phyloP scores from a whole-genome alignment of 2,329 filamentous ascomycete genomes.

The Trichoderma citrinoviride region DNA sequence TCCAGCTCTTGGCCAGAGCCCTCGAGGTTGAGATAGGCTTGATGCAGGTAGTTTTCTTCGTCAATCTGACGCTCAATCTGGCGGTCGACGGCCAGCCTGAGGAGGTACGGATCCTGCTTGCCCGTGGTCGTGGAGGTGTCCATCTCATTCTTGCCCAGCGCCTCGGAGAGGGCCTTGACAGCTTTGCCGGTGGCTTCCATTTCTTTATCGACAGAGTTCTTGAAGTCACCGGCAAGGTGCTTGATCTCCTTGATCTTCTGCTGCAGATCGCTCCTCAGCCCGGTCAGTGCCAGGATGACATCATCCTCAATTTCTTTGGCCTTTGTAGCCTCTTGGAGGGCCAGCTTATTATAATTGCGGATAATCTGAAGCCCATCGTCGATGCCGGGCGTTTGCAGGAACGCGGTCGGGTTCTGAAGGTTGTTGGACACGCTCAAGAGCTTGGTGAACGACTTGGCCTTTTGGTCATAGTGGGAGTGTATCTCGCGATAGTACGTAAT shows the following conservation, averaged over 20 bases:
- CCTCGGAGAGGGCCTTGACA: slow-evolving; percentile 77
- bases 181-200: slow-evolving; percentile 80
- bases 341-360: slow-evolving; percentile 76
- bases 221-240: slow-evolving; percentile 88
- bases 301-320: slow-evolving; percentile 88
- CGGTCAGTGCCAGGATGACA: slow-evolving; percentile 82
- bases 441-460: slow-evolving; percentile 77
- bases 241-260: slow-evolving; percentile 99
- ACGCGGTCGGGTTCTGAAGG: slow-evolving; percentile 68
- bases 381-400: slow-evolving; percentile 78
- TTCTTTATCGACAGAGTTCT: slow-evolving; percentile 93
- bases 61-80: slow-evolving; percentile 91
- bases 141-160: slow-evolving; percentile 73
- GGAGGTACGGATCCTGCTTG: slow-evolving; percentile 88
- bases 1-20: slow-evolving; percentile 92
- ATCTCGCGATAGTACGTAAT: slow-evolving; percentile 93
- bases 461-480: slow-evolving; percentile 81
- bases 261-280: slow-evolving; percentile 80
- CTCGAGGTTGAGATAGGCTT: slow-evolving; percentile 94
- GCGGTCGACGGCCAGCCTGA: slow-evolving; percentile 80
- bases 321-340: slow-evolving; percentile 79
- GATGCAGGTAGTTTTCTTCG: slow-evolving; percentile 95
- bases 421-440: slow-evolving; percentile 83
- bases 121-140: slow-evolving; percentile 71
- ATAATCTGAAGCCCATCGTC: slow-evolving; percentile 82